Evolutionary conservation across 2,329 filamentous ascomycete genomes (phyloP).

Genomic region (Botrytis fragariae): DNA sequence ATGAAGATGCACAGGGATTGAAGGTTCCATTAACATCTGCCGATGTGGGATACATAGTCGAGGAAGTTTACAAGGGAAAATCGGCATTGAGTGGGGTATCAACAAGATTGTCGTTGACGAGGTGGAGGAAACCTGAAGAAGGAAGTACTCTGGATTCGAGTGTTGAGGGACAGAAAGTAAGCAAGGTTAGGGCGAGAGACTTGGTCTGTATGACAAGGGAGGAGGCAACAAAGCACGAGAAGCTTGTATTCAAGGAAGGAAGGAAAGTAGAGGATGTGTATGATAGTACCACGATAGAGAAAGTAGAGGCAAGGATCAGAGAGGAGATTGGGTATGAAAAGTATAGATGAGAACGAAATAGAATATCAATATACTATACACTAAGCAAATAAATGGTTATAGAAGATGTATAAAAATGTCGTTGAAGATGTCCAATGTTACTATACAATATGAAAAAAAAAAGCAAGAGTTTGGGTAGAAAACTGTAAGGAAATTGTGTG

Average conservation of each 20-base stretch:
- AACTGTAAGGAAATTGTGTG: background rate
- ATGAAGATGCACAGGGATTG: slow-evolving; percentile 59
- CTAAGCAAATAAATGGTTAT: background rate
- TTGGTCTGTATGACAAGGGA: slow-evolving; percentile 93
- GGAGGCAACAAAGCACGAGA: slow-evolving; percentile 77
- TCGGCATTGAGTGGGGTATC: slow-evolving; percentile 80
- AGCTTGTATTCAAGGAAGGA: slow-evolving; percentile 68
- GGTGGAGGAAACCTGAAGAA: slow-evolving; percentile 68
- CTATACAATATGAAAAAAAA: background rate
- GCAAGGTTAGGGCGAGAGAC: slow-evolving; percentile 65
- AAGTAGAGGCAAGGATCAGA: slow-evolving; percentile 63
- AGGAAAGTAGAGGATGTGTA: slow-evolving; percentile 73
- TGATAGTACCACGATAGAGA: slow-evolving; percentile 60
- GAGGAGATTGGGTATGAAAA: slow-evolving; percentile 64
- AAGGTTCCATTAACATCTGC: slow-evolving; percentile 74
- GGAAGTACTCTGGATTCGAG: slow-evolving; percentile 59
- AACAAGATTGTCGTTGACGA: slow-evolving; percentile 73
- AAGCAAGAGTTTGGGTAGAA: background rate
- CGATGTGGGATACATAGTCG: slow-evolving; percentile 83
- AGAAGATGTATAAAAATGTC: background rate
- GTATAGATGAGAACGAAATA: slow-evolving; percentile 43
- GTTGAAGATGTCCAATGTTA: background rate
- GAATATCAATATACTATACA: background rate
- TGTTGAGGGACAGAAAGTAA: slow-evolving; percentile 72
- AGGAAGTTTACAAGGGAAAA: slow-evolving; percentile 82